Base-by-base conservation (phyloP, 2,329 filamentous ascomycete genomes). In the Chrysoporthe puriensis region DNA sequence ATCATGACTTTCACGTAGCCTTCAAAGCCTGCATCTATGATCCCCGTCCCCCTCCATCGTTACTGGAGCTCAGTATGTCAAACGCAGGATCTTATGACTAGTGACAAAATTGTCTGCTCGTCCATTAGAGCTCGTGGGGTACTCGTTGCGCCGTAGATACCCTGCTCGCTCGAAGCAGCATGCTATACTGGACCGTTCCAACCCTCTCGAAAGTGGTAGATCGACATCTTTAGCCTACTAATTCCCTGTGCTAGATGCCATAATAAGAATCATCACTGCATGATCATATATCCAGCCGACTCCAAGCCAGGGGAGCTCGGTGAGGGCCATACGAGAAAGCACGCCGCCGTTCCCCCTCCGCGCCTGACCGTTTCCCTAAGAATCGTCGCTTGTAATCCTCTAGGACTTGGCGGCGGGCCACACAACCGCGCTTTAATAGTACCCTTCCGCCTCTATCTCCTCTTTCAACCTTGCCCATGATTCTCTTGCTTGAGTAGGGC, bases 401-500 rank as follows among this genome's bases (percentile, higher is more conserved):
- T 21, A 32, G 21, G 50, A 32, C 11, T 21, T 34, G 21, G 11
- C 2, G 34, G 54, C 34, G 7, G n/a, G 54, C 54, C 16, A 16
- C 32, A 57, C 6, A 16, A 9, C 32, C 16, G 9, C 6, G 0
- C 54, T 40, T 57, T 16, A 57, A 6, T 32, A 11, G 21, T 16
- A 32, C 26, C 21, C 32, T 14, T 54, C 21, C 16, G 18, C 63
- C 34, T 32, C 40, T 14, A 4, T 7, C 40, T 48, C 34, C 62
- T 58, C 62, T 5, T 14, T 63, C 34, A 44, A 26, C 32, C 14
- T 14, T 16, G 36, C 44, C 66, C 66, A 68, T 34, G 66, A 52
- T 8, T 44, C 59, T 59, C 63, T 58, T 46, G 66, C 66, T 14
- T 66, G 40, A 16, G 58, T 50, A 21, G 66, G 66, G n/a, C 44